Conservation (phyloP, 2,329 filamentous ascomycete species). For the Aureobasidium sp. region DNA sequence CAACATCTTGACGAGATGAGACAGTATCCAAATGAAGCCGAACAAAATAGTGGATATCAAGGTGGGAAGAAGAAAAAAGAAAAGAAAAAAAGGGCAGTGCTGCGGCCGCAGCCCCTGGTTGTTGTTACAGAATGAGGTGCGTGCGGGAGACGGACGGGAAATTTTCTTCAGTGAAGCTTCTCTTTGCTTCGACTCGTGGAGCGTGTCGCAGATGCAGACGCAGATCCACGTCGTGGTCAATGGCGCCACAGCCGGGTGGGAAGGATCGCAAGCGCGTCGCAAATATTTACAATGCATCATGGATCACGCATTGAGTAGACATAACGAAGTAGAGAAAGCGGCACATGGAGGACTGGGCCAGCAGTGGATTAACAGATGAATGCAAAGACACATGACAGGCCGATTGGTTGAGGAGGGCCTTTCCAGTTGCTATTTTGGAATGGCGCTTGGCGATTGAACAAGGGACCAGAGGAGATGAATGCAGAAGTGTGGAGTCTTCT, state of each 20-base stretch:
- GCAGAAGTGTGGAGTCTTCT: not conserved
- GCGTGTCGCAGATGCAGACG: conserved; percentile 5
- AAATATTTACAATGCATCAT: not conserved
- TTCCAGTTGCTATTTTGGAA: conserved; percentile 1
- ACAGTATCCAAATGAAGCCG: not conserved
- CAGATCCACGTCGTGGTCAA: conserved; percentile 9
- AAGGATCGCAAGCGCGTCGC: conserved; percentile 5
- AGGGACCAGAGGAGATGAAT: not conserved
- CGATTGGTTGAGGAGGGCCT: conserved; percentile 8
- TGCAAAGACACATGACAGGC: not conserved
- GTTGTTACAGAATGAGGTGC: conserved; percentile 11
- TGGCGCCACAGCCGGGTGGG: conserved; percentile 8
- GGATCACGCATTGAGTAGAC: not conserved
- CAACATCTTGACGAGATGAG: conserved; percentile 9
- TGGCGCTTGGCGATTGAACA: not conserved
- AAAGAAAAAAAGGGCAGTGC: not conserved
- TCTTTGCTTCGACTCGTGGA: conserved; percentile 5
- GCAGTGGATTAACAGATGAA: not conserved
- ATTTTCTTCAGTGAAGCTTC: conserved; percentile 12
- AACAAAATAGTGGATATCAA: not conserved
- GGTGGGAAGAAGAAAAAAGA: not conserved
- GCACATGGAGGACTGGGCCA: not conserved
- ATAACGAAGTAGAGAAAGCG: not conserved
- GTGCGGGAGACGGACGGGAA: conserved; percentile 8
- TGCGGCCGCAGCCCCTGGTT: not conserved